phyloP scores from a whole-genome alignment of 768 basidiomycete species.

The Leccinum pellstonianum region DNA sequence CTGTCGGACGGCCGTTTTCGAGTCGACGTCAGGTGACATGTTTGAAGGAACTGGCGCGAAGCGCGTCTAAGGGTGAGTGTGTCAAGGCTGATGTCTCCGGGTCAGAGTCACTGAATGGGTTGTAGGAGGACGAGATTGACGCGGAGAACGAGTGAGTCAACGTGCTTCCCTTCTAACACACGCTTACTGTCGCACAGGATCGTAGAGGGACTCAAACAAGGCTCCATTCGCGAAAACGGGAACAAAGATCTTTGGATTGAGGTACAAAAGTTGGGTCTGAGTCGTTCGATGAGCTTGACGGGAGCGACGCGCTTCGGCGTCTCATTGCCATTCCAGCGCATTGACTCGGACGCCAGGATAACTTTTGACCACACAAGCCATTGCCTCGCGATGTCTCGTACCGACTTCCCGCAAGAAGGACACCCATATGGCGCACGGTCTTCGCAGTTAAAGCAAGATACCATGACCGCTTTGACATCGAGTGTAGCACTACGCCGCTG shows the following conservation, averaged over 20 bases:
- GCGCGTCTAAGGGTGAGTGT: constrained; percentile 59
- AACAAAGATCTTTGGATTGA: constrained; percentile 69
- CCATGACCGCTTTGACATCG: constrained; percentile 56
- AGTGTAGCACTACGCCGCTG: constrained; percentile 54
- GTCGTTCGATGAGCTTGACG: constrained; percentile 56
- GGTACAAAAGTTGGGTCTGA: constrained; percentile 51
- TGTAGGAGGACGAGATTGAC: constrained; percentile 78
- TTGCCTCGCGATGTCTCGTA: too few species aligned
- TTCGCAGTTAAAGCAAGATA: constrained; percentile 25
- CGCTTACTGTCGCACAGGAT: constrained; percentile 45
- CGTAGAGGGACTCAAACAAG: constrained; percentile 54
- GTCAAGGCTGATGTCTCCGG: neutral
- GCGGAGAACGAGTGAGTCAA: constrained; percentile 65
- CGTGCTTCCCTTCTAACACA: neutral
- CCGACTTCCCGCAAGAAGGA: too few species aligned
- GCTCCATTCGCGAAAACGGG: constrained; percentile 53
- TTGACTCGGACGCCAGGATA: too few species aligned
- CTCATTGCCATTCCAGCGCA: constrained; percentile 25
- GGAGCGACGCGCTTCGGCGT: constrained; percentile 23
- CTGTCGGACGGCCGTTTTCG: constrained; percentile 71
- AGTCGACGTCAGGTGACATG: constrained; percentile 66
- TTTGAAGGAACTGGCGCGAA: constrained; percentile 61
- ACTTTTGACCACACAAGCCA: too few species aligned
- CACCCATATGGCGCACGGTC: too few species aligned
- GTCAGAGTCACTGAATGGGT: neutral